Conservation (phyloP, 768 basidiomycete genomes). For the Candolleomyces efflorescens region DNA sequence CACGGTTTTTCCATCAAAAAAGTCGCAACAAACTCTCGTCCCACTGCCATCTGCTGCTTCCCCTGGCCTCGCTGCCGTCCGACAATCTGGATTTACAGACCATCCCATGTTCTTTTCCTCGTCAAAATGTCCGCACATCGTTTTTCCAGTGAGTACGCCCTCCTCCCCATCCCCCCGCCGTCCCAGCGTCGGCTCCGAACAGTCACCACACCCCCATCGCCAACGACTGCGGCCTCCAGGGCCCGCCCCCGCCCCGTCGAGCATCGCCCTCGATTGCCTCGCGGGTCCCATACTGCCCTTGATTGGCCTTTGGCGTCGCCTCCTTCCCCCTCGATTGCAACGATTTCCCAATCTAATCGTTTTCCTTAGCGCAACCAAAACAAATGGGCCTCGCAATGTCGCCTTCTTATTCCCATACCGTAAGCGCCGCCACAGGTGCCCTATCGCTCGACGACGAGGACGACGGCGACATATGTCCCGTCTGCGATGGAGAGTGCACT, state of each 20-base stretch:
- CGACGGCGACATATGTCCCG: constrained; percentile 84
- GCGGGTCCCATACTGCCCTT: constrained; percentile 1
- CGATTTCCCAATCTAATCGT: constrained; percentile 12
- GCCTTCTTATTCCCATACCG: constrained; percentile 66
- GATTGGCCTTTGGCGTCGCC: constrained; percentile 5
- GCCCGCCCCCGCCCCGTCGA: not conserved
- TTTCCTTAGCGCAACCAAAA: constrained; percentile 28
- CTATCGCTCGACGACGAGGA: constrained; percentile 56
- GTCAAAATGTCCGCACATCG: constrained; percentile 40
- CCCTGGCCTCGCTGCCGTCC: constrained; percentile 8
- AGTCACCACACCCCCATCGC: constrained; percentile 5
- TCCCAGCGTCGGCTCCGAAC: not conserved
- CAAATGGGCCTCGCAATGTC: constrained; percentile 61
- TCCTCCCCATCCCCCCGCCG: not conserved
- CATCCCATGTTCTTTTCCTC: constrained; percentile 39
- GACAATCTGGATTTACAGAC: constrained; percentile 39
- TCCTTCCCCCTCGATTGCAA: constrained; percentile 4
- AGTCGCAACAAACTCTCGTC: constrained; percentile 12
- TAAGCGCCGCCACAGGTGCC: constrained; percentile 41
- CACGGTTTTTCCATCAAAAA: constrained; percentile 17
- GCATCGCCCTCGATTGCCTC: not conserved
- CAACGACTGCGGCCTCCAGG: not conserved
- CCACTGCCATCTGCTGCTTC: constrained; percentile 10
- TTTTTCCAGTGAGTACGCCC: constrained; percentile 27
- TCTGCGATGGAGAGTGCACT: constrained; percentile 88